These are phyloP conservation scores for Diutina ranongensis DNA, from an alignment of 1,139 yeast genomes.

Conservation along the genomic window DNA sequence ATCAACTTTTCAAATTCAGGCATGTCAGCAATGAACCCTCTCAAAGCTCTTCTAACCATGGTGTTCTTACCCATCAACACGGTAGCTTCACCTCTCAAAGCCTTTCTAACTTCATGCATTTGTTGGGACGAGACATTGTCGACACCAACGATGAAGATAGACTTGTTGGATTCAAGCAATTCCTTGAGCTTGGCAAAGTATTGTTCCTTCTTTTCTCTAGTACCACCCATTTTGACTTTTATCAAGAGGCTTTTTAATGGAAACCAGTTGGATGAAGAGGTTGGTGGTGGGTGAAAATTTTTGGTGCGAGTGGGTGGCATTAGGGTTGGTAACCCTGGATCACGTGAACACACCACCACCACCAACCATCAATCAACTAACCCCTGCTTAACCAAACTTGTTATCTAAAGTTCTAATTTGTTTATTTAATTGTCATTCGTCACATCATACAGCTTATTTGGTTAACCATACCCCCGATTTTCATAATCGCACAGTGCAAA, in stretches of 20 bases:
- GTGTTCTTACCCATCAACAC: constrained; percentile 99
- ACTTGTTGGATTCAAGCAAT: constrained; percentile 92
- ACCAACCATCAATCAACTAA: too few relatives aligned
- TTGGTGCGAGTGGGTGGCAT: neutral
- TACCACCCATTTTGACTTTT: constrained; percentile 99
- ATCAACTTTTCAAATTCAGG: constrained; percentile 94
- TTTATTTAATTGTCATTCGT: neutral
- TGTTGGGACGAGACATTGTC: constrained; percentile 99
- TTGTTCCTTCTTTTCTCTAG: constrained; percentile 94
- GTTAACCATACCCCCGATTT: constrained; percentile 24
- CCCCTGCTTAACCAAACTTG: too few relatives aligned
- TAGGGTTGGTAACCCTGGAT: neutral
- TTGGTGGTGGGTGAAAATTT: neutral
- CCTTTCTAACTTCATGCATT: constrained; percentile 98
- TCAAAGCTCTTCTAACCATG: constrained; percentile 99
- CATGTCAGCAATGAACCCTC: constrained; percentile 87
- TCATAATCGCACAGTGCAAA: constrained; percentile 59
- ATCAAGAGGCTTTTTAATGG: constrained; percentile 97
- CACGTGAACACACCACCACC: constrained; percentile 2
- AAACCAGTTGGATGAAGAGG: constrained; percentile 9
- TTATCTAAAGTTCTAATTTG: neutral
- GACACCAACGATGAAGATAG: constrained; percentile 97
- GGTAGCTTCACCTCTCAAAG: constrained; percentile 88
- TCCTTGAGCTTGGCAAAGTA: constrained; percentile 94
- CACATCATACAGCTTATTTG: neutral